These are phyloP conservation scores for Pichia nanzhaoensis DNA, from an alignment of 805 yeast genomes.

Conservation along the genomic window DNA sequence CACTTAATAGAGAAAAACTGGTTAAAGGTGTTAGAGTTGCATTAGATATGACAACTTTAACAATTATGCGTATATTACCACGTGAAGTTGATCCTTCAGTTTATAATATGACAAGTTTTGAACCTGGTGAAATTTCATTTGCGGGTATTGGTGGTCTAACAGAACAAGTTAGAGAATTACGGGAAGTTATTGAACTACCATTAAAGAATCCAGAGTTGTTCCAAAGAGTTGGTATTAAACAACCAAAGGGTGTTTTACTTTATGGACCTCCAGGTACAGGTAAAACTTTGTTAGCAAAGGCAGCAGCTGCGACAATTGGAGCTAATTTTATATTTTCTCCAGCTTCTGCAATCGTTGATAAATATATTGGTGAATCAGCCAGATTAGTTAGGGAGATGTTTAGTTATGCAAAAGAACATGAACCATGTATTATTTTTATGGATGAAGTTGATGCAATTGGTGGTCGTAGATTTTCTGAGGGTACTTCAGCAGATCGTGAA, in stretches of 20 bases:
- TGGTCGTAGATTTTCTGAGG: slow-evolving; percentile 95
- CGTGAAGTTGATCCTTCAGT: slow-evolving; percentile 98
- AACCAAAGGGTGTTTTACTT: slow-evolving; percentile 95
- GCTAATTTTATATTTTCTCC: slow-evolving; percentile 98
- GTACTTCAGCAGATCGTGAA: slow-evolving; percentile 98
- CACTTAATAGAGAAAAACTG: slow-evolving; percentile 74
- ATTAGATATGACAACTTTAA: slow-evolving; percentile 92
- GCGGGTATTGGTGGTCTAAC: slow-evolving; percentile 93
- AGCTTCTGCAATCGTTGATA: slow-evolving; percentile 96
- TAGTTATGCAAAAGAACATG: slow-evolving; percentile 95
- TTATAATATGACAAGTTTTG: slow-evolving; percentile 95
- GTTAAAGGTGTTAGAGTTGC: slow-evolving; percentile 96
- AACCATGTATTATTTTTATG: slow-evolving; percentile 96
- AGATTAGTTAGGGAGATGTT: slow-evolving; percentile 96
- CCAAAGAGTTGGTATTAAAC: slow-evolving; percentile 91
- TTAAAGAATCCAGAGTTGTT: slow-evolving; percentile 95
- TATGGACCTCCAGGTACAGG: slow-evolving; percentile 99
- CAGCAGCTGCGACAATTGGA: slow-evolving; percentile 97
- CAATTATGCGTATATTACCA: slow-evolving; percentile 95
- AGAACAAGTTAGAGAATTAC: slow-evolving; percentile 91
- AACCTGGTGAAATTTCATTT: slow-evolving; percentile 95
- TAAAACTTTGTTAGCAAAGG: slow-evolving; percentile 91
- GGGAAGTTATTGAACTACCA: slow-evolving; percentile 97
- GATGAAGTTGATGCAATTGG: slow-evolving; percentile 99
- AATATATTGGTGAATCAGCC: slow-evolving; percentile 96